Evolutionary conservation across 768 basidiomycete species (phyloP).

Genomic region (Lactarius trivialis): DNA sequence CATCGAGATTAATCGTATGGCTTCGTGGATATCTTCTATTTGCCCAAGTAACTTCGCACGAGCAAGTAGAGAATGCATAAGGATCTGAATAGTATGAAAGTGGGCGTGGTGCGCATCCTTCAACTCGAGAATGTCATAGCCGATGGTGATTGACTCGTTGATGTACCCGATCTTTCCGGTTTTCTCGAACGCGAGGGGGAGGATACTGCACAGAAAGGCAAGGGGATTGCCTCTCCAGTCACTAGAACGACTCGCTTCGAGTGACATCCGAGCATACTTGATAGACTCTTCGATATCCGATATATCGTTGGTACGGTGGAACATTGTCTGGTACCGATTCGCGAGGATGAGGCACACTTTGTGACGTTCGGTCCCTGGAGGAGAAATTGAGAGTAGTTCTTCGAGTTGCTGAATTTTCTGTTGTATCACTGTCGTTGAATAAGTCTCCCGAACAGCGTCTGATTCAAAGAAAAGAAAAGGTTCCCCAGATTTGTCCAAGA

Average conservation of each 20-base stretch:
- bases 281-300: background rate
- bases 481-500: background rate
- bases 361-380: background rate
- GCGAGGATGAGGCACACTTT: background rate
- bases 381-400: background rate
- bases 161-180: background rate
- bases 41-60: background rate
- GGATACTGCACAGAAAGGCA: background rate
- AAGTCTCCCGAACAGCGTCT: background rate
- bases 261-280: background rate
- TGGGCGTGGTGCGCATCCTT: background rate
- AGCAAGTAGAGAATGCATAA: background rate
- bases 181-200: conserved; percentile 1
- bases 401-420: conserved; percentile 1
- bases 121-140: background rate
- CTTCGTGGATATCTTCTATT: background rate
- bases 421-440: background rate
- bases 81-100: background rate
- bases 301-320: background rate
- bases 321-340: background rate
- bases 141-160: background rate
- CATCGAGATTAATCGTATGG: background rate
- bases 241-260: background rate
- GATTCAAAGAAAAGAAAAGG: too few species aligned
- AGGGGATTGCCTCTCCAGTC: background rate